Evolutionary conservation across 371 early-diverging fungal species (phyloP).

Genomic region (Conidiobolus incongruus): DNA sequence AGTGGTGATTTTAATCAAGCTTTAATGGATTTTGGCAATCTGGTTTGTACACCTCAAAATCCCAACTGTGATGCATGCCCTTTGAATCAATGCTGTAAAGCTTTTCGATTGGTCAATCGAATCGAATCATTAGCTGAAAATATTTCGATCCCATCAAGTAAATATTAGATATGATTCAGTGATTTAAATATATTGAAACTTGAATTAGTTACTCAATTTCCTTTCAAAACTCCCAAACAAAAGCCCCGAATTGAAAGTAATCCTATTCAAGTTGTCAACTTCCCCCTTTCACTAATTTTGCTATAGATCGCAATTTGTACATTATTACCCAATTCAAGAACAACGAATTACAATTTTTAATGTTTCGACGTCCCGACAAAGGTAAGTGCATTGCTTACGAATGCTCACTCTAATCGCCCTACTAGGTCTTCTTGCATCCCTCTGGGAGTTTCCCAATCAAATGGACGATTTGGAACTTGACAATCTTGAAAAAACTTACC

Average conservation of each 20-base stretch:
- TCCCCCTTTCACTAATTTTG: neutral
- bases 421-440: conserved; percentile 45
- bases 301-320: neutral
- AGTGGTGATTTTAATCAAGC: conserved; percentile 72
- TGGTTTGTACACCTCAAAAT: conserved; percentile 48
- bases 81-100: neutral
- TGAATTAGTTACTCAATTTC: conserved; percentile 28
- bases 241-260: conserved; percentile 36
- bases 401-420: neutral
- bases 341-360: conserved; percentile 14
- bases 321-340: conserved; percentile 4
- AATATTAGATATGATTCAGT: conserved; percentile 6
- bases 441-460: conserved; percentile 67
- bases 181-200: no score
- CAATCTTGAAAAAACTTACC: no score
- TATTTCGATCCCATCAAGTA: neutral
- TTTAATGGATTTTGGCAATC: conserved; percentile 63
- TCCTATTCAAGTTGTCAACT: neutral
- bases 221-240: conserved; percentile 31
- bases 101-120: neutral
- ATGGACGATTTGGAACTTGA: no score
- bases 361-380: conserved; percentile 28
- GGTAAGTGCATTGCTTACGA: conserved; percentile 7
- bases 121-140: neutral
- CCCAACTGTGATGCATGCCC: conserved; percentile 50